phyloP scores from a whole-genome alignment of 352 stramenopile genomes.

The Aphanomyces astaci region DNA sequence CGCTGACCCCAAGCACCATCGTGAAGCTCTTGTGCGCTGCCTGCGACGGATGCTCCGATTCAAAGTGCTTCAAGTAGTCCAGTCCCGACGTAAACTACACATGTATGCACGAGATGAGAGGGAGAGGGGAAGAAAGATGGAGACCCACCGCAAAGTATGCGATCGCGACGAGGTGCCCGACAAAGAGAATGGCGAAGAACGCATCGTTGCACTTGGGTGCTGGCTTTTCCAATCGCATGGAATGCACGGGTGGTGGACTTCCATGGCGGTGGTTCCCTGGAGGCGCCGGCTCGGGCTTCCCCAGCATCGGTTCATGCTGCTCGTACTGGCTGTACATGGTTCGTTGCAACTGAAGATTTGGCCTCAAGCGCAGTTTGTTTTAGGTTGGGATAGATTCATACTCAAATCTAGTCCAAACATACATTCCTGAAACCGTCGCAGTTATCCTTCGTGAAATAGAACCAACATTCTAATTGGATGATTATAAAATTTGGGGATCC shows the following conservation, averaged over 20 bases:
- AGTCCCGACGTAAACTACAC: constrained; percentile 45
- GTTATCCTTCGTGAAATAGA: not conserved
- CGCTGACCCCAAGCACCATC: constrained; percentile 47
- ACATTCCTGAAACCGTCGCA: not conserved
- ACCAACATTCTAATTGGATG: not conserved
- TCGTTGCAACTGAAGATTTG: not conserved
- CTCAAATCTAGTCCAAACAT: not conserved
- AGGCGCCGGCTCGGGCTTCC: constrained; percentile 28
- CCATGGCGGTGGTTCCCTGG: constrained; percentile 24
- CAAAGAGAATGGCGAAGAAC: constrained; percentile 63
- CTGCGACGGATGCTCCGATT: constrained; percentile 12
- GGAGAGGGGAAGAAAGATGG: not conserved
- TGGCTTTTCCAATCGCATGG: constrained; percentile 49
- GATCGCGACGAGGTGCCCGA: constrained; percentile 51
- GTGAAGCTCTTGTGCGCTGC: constrained; percentile 36
- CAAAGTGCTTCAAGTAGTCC: constrained; percentile 15
- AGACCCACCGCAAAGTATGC: constrained; percentile 49
- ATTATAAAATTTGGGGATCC: not conserved
- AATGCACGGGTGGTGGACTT: constrained; percentile 37
- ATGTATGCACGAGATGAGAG: not conserved
- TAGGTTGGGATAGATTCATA: no score
- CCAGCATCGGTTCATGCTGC: constrained; percentile 75
- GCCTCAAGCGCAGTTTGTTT: not conserved
- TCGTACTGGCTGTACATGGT: constrained; percentile 38
- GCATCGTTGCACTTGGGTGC: constrained; percentile 64